Conservation (phyloP, 176 grass and related monocot species). For the Bothriochloa decipiens region DNA sequence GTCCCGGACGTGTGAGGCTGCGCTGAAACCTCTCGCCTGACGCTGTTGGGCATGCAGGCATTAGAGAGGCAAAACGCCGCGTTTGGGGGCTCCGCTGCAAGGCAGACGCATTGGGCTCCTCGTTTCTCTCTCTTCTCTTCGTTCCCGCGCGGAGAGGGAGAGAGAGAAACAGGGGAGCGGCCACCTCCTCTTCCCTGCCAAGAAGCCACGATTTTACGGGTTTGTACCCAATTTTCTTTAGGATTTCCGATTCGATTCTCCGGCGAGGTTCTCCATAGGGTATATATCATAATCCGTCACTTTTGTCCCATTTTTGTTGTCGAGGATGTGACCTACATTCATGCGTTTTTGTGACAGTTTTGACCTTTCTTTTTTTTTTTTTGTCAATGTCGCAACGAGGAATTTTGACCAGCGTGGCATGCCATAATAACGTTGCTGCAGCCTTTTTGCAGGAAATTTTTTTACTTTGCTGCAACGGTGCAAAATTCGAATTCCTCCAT, state of each 20-base stretch:
- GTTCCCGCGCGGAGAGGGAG: constrained; percentile 52
- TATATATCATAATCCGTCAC: not conserved
- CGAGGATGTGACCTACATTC: no score
- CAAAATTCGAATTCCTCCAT: not conserved
- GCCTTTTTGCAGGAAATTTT: not conserved
- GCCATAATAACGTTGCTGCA: not conserved
- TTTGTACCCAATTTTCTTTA: not conserved
- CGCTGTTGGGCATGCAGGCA: not conserved
- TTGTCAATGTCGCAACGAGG: not conserved
- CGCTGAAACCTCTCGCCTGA: constrained; percentile 37
- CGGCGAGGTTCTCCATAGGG: not conserved
- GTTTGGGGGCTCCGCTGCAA: constrained; percentile 37
- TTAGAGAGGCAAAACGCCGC: constrained; percentile 34
- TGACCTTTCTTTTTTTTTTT: not conserved
- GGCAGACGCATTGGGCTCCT: constrained; percentile 44
- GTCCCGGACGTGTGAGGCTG: constrained; percentile 13
- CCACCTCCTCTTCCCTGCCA: constrained; percentile 35
- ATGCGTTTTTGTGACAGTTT: not conserved
- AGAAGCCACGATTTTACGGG: constrained; percentile 25
- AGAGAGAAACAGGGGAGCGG: constrained; percentile 16
- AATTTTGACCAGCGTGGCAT: not conserved
- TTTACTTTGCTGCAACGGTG: not conserved
- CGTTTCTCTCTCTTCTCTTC: constrained; percentile 60
- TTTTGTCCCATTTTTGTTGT: not conserved
- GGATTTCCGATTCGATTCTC: not conserved